Percentiles rank a stretch among this genome's conserved stretches.
Conservation (phyloP, 768 basidiomycete genomes). For the Naematelia aurantialba region DNA sequence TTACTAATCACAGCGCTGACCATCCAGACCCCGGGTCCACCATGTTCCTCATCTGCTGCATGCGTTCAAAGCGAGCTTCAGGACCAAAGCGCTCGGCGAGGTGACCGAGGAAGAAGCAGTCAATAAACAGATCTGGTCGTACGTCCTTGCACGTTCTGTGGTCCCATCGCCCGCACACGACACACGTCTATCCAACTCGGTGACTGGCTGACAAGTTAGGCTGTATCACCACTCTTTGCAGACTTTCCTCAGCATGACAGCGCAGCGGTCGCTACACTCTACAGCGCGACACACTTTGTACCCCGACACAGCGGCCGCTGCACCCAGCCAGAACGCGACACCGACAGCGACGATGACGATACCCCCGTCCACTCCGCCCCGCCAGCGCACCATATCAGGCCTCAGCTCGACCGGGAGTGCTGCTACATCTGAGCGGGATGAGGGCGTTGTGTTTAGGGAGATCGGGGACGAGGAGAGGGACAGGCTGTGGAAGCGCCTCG, state of each 20-base stretch:
- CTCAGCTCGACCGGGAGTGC: slow-evolving; percentile 5
- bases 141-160: slow-evolving; percentile 13
- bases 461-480: slow-evolving; percentile 19
- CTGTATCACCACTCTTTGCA: slow-evolving; percentile 39
- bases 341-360: slow-evolving; percentile 5
- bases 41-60: slow-evolving; percentile 38
- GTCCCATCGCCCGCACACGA: background rate
- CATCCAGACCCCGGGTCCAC: slow-evolving; percentile 28
- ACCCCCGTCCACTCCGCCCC: background rate
- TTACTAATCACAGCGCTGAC: slow-evolving; percentile 1
- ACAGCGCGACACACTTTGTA: slow-evolving; percentile 12
- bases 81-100: slow-evolving; percentile 12
- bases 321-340: background rate
- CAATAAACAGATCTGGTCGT: slow-evolving; percentile 44
- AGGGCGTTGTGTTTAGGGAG: slow-evolving; percentile 27
- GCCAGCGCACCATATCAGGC: slow-evolving; percentile 17
- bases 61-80: slow-evolving; percentile 33
- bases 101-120: slow-evolving; percentile 34
- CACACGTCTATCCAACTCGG: no score
- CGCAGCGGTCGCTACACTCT: slow-evolving; percentile 30
- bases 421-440: slow-evolving; percentile 1
- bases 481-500: slow-evolving; percentile 20
- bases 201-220: slow-evolving; percentile 17
- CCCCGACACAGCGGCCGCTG: slow-evolving; percentile 3
- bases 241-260: slow-evolving; percentile 38